Evolutionary conservation across 2,329 filamentous ascomycete genomes (phyloP).

Genomic region (Cytospora chrysosperma): DNA sequence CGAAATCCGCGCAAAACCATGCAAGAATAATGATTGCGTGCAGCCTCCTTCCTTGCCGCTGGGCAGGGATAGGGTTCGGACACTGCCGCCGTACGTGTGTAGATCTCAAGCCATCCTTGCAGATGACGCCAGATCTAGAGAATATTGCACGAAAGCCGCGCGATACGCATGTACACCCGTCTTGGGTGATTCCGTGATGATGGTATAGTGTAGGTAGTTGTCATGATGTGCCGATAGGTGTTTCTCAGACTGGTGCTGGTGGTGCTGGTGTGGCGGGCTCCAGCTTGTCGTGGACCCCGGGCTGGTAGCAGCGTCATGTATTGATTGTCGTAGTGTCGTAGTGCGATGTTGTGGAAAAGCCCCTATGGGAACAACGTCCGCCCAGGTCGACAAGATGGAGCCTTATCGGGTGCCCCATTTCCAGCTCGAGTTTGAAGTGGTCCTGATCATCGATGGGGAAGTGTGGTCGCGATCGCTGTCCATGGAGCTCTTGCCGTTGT

Average conservation of each 20-base stretch:
- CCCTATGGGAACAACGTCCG: background rate
- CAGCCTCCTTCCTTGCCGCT: constrained; percentile 6
- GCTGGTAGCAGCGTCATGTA: background rate
- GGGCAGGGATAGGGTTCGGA: background rate
- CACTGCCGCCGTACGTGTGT: constrained; percentile 12
- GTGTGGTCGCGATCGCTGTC: constrained; percentile 41
- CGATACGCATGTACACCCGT: background rate
- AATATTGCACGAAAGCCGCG: constrained; percentile 16
- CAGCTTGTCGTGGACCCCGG: background rate
- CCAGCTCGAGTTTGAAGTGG: constrained; percentile 37
- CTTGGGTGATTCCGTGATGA: constrained; percentile 6
- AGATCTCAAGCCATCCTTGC: background rate
- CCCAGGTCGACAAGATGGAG: background rate
- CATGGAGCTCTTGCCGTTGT: constrained; percentile 45
- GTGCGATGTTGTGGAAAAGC: background rate
- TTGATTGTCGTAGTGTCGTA: background rate
- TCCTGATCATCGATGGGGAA: constrained; percentile 32
- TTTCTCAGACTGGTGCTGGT: constrained; percentile 13
- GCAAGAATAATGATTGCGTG: background rate
- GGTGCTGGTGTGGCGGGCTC: background rate
- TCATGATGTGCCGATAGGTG: background rate
- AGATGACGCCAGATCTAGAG: constrained; percentile 16
- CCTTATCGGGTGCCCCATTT: constrained; percentile 20
- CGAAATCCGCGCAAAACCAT: background rate
- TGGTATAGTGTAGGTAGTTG: background rate